Conservation (phyloP, 1,284 basidiomycete genomes). For the Leucoagaricus sp. region DNA sequence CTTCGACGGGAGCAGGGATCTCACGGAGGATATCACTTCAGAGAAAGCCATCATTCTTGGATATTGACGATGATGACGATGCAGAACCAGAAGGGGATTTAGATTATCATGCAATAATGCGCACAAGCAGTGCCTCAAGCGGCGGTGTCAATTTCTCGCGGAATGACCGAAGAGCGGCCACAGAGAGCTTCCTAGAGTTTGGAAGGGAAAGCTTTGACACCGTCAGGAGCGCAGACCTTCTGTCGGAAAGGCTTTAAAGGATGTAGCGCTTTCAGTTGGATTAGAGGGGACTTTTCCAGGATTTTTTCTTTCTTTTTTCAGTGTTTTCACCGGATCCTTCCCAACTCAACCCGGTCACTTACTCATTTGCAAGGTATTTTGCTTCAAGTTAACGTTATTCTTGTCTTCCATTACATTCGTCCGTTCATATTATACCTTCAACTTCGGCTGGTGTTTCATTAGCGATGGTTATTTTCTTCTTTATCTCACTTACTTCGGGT, state of each 20-base stretch:
- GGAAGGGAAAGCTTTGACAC: slow-evolving; percentile 67
- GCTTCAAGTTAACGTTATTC: slow-evolving; percentile 1
- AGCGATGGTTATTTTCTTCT: not conserved
- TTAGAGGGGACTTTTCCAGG: not conserved
- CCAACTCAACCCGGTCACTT: slow-evolving; percentile 15
- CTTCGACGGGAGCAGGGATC: slow-evolving; percentile 31
- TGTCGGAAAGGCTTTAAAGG: not conserved
- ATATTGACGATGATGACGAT: slow-evolving; percentile 61
- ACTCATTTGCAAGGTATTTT: not conserved
- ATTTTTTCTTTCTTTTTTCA: not conserved
- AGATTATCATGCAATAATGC: slow-evolving; percentile 18
- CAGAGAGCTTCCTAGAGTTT: slow-evolving; percentile 64
- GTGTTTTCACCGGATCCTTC: slow-evolving; percentile 18
- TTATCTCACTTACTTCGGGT: not conserved
- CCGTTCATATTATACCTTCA: not conserved
- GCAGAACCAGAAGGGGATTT: slow-evolving; percentile 35
- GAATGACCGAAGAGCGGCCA: not conserved
- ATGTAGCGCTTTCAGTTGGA: not conserved
- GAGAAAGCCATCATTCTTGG: slow-evolving; percentile 70
- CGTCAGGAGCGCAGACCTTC: slow-evolving; percentile 37
- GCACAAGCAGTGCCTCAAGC: slow-evolving; percentile 18
- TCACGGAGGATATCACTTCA: slow-evolving; percentile 48
- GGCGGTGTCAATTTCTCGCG: slow-evolving; percentile 12
- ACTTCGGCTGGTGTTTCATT: slow-evolving; percentile 6
- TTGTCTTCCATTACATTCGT: not conserved